phyloP scores from a whole-genome alignment of 352 stramenopile genomes.

The Globisporangium ultimum region DNA sequence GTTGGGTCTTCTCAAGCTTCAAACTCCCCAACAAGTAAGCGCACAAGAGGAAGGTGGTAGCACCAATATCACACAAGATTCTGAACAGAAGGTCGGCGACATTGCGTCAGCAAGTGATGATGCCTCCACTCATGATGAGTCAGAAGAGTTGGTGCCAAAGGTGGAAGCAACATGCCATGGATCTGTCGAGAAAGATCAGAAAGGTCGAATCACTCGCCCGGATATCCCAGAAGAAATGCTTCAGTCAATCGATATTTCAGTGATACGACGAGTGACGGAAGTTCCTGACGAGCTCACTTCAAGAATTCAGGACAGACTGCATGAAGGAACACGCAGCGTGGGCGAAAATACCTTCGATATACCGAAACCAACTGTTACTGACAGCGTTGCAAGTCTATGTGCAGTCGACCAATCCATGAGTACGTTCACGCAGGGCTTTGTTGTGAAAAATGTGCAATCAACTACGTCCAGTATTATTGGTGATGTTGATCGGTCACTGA shows the following conservation, averaged over 20 bases:
- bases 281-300: background rate
- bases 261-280: background rate
- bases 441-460: conserved; percentile 2
- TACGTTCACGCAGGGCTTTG: conserved; percentile 40
- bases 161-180: background rate
- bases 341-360: background rate
- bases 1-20: conserved; percentile 46
- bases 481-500: conserved; percentile 30
- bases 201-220: background rate
- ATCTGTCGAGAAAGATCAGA: background rate
- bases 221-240: conserved; percentile 48
- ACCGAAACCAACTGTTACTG: background rate
- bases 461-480: background rate
- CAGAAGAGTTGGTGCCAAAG: background rate
- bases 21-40: conserved; percentile 12
- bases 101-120: background rate
- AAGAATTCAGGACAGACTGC: no score
- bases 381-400: conserved; percentile 6
- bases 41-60: background rate
- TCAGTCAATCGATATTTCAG: conserved; percentile 34
- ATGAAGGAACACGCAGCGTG: no score
- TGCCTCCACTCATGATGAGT: background rate
- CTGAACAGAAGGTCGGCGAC: background rate
- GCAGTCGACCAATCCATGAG: conserved; percentile 35
- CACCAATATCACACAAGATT: background rate